A percentile compares a stretch with the other conserved stretches of the same genome.
These are phyloP conservation scores for Gymnopilus junonius DNA, from an alignment of 768 basidiomycete species.

Conservation along the genomic window DNA sequence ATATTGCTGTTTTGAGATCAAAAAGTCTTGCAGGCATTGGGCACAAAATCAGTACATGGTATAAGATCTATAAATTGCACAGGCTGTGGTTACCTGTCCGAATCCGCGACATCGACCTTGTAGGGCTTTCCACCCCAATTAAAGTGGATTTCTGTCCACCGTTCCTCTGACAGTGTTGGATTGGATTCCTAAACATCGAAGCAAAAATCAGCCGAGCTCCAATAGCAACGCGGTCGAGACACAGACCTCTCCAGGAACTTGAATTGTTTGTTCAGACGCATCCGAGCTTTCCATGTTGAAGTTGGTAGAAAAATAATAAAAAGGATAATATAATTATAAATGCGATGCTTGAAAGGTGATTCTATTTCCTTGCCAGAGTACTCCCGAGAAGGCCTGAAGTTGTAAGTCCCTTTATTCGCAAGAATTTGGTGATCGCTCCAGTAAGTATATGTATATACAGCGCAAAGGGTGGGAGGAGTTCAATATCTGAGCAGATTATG, in stretches of 20 bases:
- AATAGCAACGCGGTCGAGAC: not conserved
- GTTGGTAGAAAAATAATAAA: not conserved
- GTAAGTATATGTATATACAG: no score
- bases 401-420: no score
- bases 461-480: no score
- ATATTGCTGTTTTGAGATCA: slow-evolving; percentile 74
- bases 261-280: not conserved
- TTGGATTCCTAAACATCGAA: slow-evolving; percentile 7
- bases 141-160: slow-evolving; percentile 70
- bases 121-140: slow-evolving; percentile 74
- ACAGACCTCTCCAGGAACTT: not conserved
- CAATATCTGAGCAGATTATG: not conserved
- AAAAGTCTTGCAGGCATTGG: slow-evolving; percentile 59
- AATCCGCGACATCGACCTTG: slow-evolving; percentile 71
- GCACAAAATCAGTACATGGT: not conserved
- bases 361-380: not conserved
- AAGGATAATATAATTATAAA: not conserved
- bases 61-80: not conserved
- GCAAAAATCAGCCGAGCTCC: not conserved
- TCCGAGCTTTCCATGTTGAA: not conserved
- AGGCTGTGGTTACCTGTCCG: slow-evolving; percentile 61
- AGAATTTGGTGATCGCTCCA: no score
- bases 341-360: not conserved
- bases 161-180: slow-evolving; percentile 32
- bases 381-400: no score